Evolutionary conservation across 2,329 filamentous ascomycete genomes (phyloP).

Genomic region (Emmonsia crescens): DNA sequence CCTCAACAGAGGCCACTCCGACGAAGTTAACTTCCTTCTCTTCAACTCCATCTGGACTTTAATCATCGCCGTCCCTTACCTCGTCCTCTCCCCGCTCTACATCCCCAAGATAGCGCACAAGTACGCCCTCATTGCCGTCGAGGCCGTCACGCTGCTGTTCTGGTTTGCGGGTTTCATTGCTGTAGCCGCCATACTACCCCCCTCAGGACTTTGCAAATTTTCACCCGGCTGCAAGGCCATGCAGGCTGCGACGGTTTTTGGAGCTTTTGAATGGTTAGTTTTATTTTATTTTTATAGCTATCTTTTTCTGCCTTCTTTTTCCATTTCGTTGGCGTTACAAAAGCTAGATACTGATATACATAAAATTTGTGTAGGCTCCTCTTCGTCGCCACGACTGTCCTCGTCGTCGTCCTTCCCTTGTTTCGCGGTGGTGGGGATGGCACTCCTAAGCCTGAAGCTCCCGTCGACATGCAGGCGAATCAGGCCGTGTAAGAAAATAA

Average conservation of each 20-base stretch:
- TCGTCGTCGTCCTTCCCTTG: conserved; percentile 7
- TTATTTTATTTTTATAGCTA: background rate
- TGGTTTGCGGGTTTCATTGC: conserved; percentile 85
- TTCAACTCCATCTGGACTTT: conserved; percentile 70
- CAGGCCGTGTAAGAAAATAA: background rate
- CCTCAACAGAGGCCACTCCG: conserved; percentile 34
- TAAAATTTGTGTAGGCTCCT: conserved; percentile 32
- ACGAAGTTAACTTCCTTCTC: conserved; percentile 62
- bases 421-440: conserved; percentile 6
- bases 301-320: background rate
- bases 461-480: conserved; percentile 3
- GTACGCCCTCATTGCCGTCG: conserved; percentile 54
- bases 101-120: conserved; percentile 51
- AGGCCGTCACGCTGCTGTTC: conserved; percentile 67
- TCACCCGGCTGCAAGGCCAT: conserved; percentile 47
- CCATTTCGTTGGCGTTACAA: background rate
- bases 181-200: conserved; percentile 54
- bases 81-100: conserved; percentile 56
- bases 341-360: background rate
- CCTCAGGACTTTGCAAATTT: conserved; percentile 41
- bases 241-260: conserved; percentile 43
- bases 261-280: conserved; percentile 38
- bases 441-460: background rate
- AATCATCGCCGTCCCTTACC: conserved; percentile 55
- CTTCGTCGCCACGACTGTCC: conserved; percentile 9